These are phyloP conservation scores for Neurospora sp. DNA, from an alignment of 495 filamentous ascomycete species.

Conservation along the genomic window DNA sequence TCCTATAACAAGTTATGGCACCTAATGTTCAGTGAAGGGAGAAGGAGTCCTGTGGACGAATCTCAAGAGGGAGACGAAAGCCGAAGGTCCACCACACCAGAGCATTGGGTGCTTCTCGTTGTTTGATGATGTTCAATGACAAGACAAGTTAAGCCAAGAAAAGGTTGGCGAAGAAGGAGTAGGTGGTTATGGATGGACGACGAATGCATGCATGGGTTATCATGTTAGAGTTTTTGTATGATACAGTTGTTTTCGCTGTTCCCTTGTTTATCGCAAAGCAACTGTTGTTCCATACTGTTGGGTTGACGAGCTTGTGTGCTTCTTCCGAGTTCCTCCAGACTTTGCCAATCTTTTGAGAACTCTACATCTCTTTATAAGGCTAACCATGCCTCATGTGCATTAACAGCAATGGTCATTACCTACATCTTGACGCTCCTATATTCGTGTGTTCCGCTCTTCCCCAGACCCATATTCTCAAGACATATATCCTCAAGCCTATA, in stretches of 20 bases:
- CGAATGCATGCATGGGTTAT: neutral
- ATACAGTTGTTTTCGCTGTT: neutral
- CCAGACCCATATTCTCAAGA: neutral
- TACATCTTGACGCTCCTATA: neutral
- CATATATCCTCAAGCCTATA: neutral
- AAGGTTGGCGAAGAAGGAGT: neutral
- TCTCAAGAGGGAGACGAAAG: neutral
- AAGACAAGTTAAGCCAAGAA: neutral
- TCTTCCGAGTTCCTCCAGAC: neutral
- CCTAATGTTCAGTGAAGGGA: neutral
- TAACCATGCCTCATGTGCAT: neutral
- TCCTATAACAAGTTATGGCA: neutral
- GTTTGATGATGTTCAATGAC: neutral
- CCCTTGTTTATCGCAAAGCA: neutral
- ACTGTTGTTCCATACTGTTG: neutral
- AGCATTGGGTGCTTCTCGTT: neutral
- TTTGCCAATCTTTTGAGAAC: neutral
- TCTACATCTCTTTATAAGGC: neutral
- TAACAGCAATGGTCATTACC: neutral
- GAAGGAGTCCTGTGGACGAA: neutral
- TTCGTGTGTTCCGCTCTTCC: neutral
- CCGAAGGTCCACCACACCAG: neutral
- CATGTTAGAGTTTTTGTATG: neutral
- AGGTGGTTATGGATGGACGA: neutral
- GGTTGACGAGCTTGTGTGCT: neutral